Percentiles rank a stretch among this genome's conserved stretches.
Evolutionary conservation across 2,329 filamentous ascomycete genomes (phyloP).

Genomic region (Apiospora malaysiana): DNA sequence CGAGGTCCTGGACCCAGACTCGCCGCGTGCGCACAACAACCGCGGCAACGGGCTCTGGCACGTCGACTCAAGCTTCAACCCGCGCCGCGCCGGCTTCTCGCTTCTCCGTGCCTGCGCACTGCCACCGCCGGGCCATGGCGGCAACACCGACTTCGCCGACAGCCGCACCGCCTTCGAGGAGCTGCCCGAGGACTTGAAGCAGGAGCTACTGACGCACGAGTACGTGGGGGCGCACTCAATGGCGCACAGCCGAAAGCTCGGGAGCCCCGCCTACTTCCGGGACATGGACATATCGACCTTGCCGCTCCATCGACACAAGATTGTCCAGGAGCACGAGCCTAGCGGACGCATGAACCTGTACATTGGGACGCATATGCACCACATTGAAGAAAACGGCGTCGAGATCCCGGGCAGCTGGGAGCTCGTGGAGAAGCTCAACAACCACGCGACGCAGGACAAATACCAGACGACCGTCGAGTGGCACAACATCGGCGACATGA

Average conservation of each 20-base stretch:
- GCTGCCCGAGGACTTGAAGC: conserved; percentile 1
- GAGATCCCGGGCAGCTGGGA: conserved; percentile 34
- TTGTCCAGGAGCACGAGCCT: conserved; percentile 51
- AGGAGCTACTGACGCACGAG: not conserved
- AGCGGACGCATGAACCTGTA: conserved; percentile 52
- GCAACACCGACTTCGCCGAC: conserved; percentile 21
- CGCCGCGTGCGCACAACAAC: conserved; percentile 47
- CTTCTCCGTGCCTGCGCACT: conserved; percentile 9
- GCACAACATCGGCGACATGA: conserved; percentile 28
- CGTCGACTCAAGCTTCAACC: conserved; percentile 24
- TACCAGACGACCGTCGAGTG: conserved; percentile 27
- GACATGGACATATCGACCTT: conserved; percentile 37
- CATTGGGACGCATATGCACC: conserved; percentile 50
- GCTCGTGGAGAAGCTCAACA: conserved; percentile 34
- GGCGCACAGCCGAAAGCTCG: conserved; percentile 42
- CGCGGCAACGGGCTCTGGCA: conserved; percentile 37
- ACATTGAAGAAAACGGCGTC: conserved; percentile 45
- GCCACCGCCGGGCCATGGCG: not conserved
- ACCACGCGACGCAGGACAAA: conserved; percentile 25
- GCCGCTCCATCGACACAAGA: conserved; percentile 42
- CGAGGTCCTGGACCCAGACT: conserved; percentile 44
- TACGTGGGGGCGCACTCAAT: conserved; percentile 37
- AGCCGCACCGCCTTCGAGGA: conserved; percentile 23
- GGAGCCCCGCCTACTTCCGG: conserved; percentile 41
- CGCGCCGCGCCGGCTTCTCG: conserved; percentile 21